Evolutionary conservation across 176 grass and related monocot genomes (phyloP), one percentile per base, ranked within the genome.

Genomic region (Ampelocalamus luodianensis): DNA sequence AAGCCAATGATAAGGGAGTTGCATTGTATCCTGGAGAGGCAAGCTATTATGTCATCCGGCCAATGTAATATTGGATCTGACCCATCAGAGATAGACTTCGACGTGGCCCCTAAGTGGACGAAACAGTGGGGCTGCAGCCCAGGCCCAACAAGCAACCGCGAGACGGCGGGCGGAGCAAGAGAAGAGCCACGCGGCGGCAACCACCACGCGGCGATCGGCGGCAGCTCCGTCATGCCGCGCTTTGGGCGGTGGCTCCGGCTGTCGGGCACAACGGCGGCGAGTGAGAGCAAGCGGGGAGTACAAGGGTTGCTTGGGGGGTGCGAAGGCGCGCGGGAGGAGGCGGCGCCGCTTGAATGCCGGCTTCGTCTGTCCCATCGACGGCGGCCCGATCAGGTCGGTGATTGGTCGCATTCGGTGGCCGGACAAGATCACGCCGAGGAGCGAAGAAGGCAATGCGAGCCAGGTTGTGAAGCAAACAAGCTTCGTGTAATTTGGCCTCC

Each of bases 231-330:
- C 4, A 24, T 16, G 61, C 38, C 8, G 10, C 12, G 24, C 50
- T 42, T 15, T 3, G 38, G 51, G n/a, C 20, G 13, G 8, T 8
- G 75, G 66, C 48, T 83, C 80, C 55, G 74, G 71, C 79, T 22
- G 40, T 40, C 6, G 39, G 39, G 6, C 39, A 40, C 39, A 40
- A 7, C 39, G 39, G 39, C 39, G 39, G 39, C 6, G 6, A 40
- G 39, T 0, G 42, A 12, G 32, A n/a, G 14, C 5, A 18, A 46
- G 1, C 8, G 5, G 4, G 54, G 24, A n/a, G 20, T 15, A 7
- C 1, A 5, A 48, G 53, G 50, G n/a, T n/a, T n/a, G n/a, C n/a
- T n/a, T n/a, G n/a, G 50, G 23, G 5, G 14, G 44, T 10, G 66
- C 67, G 54, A 55, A 24, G 79, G 16, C 6, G 37, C 23, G 50